Evolutionary conservation across 2,329 filamentous ascomycete genomes (phyloP).

Genomic region (Scedosporium minutisporum): DNA sequence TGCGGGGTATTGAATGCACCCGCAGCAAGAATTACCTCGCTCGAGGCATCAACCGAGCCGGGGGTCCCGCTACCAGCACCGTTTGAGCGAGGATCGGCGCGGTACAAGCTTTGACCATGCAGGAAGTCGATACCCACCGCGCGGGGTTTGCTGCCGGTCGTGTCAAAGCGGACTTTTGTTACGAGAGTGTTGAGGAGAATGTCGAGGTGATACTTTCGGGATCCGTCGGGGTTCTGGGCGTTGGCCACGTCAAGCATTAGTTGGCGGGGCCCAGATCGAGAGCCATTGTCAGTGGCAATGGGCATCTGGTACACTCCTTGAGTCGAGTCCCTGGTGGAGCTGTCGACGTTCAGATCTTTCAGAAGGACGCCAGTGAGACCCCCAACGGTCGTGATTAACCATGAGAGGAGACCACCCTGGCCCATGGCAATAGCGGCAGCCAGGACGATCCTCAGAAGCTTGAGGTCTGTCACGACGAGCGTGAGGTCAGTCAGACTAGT

Average conservation of each 20-base stretch:
- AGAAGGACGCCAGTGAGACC: constrained; percentile 33
- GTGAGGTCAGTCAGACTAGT: constrained; percentile 40
- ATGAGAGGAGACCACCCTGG: neutral
- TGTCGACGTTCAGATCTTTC: constrained; percentile 39
- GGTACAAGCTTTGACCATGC: constrained; percentile 34
- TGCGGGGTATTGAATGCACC: constrained; percentile 46
- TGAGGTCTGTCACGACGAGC: constrained; percentile 40
- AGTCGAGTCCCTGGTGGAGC: constrained; percentile 29
- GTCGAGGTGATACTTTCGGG: constrained; percentile 45
- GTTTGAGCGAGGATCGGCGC: constrained; percentile 28
- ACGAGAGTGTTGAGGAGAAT: constrained; percentile 37
- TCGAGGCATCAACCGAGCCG: constrained; percentile 26
- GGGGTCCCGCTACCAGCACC: constrained; percentile 18
- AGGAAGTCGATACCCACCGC: constrained; percentile 41
- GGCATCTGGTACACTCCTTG: constrained; percentile 46
- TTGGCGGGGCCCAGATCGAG: constrained; percentile 43
- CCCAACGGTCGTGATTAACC: constrained; percentile 21
- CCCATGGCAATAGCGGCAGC: neutral
- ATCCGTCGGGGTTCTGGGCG: constrained; percentile 37
- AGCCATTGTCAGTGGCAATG: constrained; percentile 34
- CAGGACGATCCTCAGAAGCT: constrained; percentile 39
- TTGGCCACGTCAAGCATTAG: constrained; percentile 41
- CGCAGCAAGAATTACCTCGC: constrained; percentile 39
- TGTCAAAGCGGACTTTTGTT: constrained; percentile 35
- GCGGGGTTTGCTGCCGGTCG: constrained; percentile 23